Conservation (phyloP, 2,329 filamentous ascomycete species). For the Pezicula rhizophila region DNA sequence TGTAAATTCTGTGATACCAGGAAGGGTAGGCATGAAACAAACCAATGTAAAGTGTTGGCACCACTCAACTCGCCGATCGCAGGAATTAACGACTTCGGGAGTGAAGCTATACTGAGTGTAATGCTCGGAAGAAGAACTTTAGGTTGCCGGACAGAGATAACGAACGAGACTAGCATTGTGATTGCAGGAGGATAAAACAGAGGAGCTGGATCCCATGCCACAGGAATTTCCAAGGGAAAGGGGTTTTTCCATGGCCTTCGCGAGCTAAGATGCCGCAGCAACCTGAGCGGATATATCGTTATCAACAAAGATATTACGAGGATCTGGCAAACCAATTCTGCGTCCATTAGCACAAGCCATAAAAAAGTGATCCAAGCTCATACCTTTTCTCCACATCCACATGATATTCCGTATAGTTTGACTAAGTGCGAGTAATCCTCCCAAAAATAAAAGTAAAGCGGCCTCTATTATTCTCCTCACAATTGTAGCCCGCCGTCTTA, state of each 20-base stretch:
- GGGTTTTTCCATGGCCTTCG: conserved; percentile 16
- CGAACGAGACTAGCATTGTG: conserved; percentile 69
- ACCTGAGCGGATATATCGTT: conserved; percentile 52
- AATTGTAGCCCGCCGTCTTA: conserved; percentile 40
- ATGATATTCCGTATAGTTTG: conserved; percentile 39
- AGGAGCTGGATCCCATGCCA: conserved; percentile 83
- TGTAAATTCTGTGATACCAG: not conserved
- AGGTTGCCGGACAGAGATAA: conserved; percentile 58
- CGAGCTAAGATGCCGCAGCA: conserved; percentile 38
- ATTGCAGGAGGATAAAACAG: conserved; percentile 79
- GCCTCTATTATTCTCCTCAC: conserved; percentile 48
- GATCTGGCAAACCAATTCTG: conserved; percentile 24
- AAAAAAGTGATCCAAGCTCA: conserved; percentile 5
- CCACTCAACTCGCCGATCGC: conserved; percentile 47
- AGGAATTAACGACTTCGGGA: conserved; percentile 70
- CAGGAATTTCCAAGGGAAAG: conserved; percentile 49
- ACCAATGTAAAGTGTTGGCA: conserved; percentile 71
- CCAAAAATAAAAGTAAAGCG: conserved; percentile 43
- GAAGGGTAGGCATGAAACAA: conserved; percentile 66
- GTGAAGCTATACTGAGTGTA: conserved; percentile 69
- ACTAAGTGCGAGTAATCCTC: conserved; percentile 39
- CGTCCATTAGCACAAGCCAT: conserved; percentile 13
- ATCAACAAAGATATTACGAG: conserved; percentile 34
- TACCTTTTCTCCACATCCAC: conserved; percentile 44
- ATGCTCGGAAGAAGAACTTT: conserved; percentile 70